Evolutionary conservation across 306 rosid genomes (phyloP).

Genomic region (Sechiopsis laciniata): DNA sequence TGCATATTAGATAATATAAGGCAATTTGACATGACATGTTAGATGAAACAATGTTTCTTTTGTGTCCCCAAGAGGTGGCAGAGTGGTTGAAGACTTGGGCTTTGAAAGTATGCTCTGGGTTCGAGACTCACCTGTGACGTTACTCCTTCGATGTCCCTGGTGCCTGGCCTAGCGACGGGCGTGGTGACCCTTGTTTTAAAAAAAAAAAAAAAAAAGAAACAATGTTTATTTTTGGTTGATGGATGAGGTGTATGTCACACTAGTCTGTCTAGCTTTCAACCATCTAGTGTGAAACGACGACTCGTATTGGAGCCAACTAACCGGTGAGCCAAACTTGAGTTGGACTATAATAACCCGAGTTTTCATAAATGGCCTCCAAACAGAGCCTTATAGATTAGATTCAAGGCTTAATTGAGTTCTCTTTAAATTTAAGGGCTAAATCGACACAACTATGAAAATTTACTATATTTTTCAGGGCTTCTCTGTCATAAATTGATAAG

Average conservation of each 20-base stretch:
- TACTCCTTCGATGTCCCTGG: too few species aligned
- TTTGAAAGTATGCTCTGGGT: too few species aligned
- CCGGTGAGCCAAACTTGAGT: too few species aligned
- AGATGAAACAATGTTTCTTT: not conserved
- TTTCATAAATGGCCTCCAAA: too few species aligned
- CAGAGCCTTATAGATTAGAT: not conserved
- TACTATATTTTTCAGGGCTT: not conserved
- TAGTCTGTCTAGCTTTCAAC: not conserved
- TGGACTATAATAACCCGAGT: too few species aligned
- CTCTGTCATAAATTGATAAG: constrained; percentile 11
- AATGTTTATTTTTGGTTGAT: not conserved
- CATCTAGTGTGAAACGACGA: not conserved
- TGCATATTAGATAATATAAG: not conserved
- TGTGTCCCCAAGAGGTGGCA: too few species aligned
- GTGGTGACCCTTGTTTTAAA: too few species aligned
- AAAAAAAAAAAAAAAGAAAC: too few species aligned
- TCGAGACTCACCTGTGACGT: too few species aligned
- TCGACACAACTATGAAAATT: not conserved
- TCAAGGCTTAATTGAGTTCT: not conserved
- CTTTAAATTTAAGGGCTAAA: not conserved
- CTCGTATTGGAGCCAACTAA: too few species aligned
- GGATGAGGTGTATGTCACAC: not conserved
- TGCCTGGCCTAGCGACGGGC: too few species aligned
- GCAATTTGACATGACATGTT: not conserved
- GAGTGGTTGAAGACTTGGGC: too few species aligned